Evolutionary conservation across 2,329 filamentous ascomycete species (phyloP), one percentile per base, ranked within the genome.

Genomic region (Tolypocladium capitatum): DNA sequence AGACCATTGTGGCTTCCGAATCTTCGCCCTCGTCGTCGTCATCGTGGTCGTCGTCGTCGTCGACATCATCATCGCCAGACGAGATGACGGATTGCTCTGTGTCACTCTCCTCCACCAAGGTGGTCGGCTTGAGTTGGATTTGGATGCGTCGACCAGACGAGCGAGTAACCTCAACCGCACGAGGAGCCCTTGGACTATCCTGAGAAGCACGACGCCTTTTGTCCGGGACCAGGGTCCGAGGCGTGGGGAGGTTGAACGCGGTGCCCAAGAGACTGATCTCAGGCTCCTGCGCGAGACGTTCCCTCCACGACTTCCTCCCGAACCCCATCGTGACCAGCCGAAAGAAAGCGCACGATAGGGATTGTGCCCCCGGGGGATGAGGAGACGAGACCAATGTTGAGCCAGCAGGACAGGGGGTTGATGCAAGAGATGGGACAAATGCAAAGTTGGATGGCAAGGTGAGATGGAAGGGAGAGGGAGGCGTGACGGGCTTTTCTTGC

Each of bases 231-330:
- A 57, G 43, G 7, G 51, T 46, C 14, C 49, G 53, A 9, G 47
- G 46, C 13, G 50, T 55, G 11, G 52, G 53, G 16, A 58, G 18
- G 46, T 55, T 53, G 50, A 58, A 56, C 33, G 49, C 46, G 21
- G 51, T 44, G 20, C 47, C 45, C 34, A 57, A 48, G 6, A 58
- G 47, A 42, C 52, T 49, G 45, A 55, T 46, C 27, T 50, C 48
- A 6, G 43, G 49, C 30, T 44, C 46, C 42, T 48, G 45, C 5
- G 43, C 41, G 21, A 43, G 38, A 35, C 45, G 41, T 34, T 43
- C 49, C 32, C 38, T 40, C 24, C 40, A 38, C n/a, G 48, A 43
- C 27, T 50, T 51, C 32, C 48, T 52, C 38, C 52, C 46, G 27
- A 48, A 45, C 3, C 48, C 49, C 53, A 56, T 56, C 11, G 34